Base-by-base conservation (phyloP, 2,329 filamentous ascomycete species). In the Colletotrichum neosansevieriae region DNA sequence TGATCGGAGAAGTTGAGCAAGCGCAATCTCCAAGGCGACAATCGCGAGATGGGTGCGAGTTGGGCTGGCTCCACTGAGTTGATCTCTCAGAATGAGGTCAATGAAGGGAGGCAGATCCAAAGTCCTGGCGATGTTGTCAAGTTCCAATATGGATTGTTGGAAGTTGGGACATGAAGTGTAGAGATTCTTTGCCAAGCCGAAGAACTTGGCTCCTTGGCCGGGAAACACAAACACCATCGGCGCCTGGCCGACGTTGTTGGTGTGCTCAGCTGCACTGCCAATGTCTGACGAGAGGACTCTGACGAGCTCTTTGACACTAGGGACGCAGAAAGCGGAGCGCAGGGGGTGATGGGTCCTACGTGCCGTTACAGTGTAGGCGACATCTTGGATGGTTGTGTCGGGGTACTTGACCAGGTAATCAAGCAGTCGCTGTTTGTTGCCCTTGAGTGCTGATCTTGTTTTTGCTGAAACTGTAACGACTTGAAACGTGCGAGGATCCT, bases 11-110 rank as follows among this genome's bases (percentile, higher is more conserved):
- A 89, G 78, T 53, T 80, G 81, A 4, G 83, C 83, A 12, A 89
- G 77, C 6, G 87, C 86, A 79, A 88, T 89, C 75, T 89, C 83
- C 50, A 87, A 82, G 63, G 82, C 84, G 42, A 79, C 79, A 15
- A 87, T 76, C 1, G 82, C 85, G 6, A 89, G 81, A 75, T 89
- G 86, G 4, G 85, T 79, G 85, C 75, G 3, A 86, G 77, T 2
- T 2, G 90, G 91, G 77, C 93, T 93, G 42, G 91, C 90, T 70
- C 91, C 90, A 61, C 24, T 15, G 17, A 21, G 24, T 13, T 49
- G 45, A 21, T 49, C 45, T 21, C 45, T 49, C 12, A 49, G 45
- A 49, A 49, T 49, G 45, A 49, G 45, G 24, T 49, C 45, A 21
- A 49, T 49, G 45, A 49, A 49, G 19, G 45, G 45, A 17, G 45